Percentiles rank a stretch among this genome's conserved stretches.
Conservation (phyloP, 2,329 filamentous ascomycete species). For the Cladobotryum mycophilum region DNA sequence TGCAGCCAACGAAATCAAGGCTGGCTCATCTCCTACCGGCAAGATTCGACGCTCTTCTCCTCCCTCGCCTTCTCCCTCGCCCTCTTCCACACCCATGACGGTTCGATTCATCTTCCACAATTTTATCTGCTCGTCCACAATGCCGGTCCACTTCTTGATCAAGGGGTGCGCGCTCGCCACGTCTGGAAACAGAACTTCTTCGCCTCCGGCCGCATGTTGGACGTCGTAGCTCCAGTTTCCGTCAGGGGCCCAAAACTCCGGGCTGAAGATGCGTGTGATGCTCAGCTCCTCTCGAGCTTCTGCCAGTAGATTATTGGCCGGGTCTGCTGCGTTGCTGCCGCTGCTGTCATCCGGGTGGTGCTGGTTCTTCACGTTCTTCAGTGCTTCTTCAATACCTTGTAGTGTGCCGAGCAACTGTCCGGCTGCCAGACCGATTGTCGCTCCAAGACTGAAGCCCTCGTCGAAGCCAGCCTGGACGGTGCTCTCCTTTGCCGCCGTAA, state of each 20-base stretch:
- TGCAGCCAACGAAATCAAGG: not conserved
- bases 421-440: constrained; percentile 66
- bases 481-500: constrained; percentile 66
- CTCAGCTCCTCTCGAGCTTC: constrained; percentile 54
- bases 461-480: constrained; percentile 87
- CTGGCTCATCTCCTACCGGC: constrained; percentile 22
- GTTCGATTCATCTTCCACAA: constrained; percentile 29
- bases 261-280: constrained; percentile 56
- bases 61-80: not conserved
- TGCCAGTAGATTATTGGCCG: constrained; percentile 28
- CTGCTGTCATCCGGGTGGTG: constrained; percentile 18
- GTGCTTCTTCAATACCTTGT: constrained; percentile 59
- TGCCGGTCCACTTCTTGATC: constrained; percentile 52
- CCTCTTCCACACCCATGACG: constrained; percentile 28
- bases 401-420: constrained; percentile 72
- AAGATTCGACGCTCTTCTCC: constrained; percentile 21
- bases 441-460: constrained; percentile 80
- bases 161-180: constrained; percentile 64
- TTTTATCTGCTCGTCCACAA: constrained; percentile 25
- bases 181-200: constrained; percentile 49
- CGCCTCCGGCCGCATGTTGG: constrained; percentile 25
- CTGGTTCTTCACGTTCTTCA: constrained; percentile 28
- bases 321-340: constrained; percentile 11
- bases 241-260: constrained; percentile 61
- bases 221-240: constrained; percentile 66